Evolutionary conservation across 176 grass and related monocot species (phyloP), one percentile per base, ranked within the genome.

Genomic region (Triticum timopheevii): DNA sequence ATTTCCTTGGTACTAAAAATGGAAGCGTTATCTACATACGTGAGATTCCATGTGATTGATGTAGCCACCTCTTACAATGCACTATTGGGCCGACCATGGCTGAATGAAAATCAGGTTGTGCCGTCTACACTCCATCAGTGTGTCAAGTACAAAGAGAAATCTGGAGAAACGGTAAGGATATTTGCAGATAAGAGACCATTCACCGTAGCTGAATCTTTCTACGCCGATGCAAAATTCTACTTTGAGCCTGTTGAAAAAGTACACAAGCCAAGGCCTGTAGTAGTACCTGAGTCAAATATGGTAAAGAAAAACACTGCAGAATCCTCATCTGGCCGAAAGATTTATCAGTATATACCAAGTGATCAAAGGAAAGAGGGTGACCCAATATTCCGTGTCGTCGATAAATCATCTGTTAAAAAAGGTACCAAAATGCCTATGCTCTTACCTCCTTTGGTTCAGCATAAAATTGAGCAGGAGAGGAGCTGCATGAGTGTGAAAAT

Each of bases 301-400:
- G 2, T 12, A 7, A 2, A 45, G 0, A 15, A 4, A 11, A 17
- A 54, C 8, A 2, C 0, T 0, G 0, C 5, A 0, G 6, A 63
- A 31, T 61, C 27, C 0, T 36, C 56, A 3, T 33, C 10, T 10
- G 8, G 1, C 13, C 0, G 2, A 6, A 47, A 65, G 13, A 16
- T 24, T 34, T 76, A 84, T 1, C 61, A 56, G 19, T 77, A 67
- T 13, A 67, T 85, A 25, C 83, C 73, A 38, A 67, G 73, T 0
- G 5, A 12, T 0, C 61, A 56, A 54, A 77, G 83, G 1, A 77
- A 68, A n/a, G 6, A 28, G 3, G 19, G 40, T 2, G 61, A 85
- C 13, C 72, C 59, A 17, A 52, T 85, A 52, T 85, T 77, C 5
- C 13, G 1, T 3, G 2, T 25, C 17, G 1, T 63, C 34, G 4